phyloP scores from a whole-genome alignment of 768 basidiomycete species.

The Mycena sanguinolenta region DNA sequence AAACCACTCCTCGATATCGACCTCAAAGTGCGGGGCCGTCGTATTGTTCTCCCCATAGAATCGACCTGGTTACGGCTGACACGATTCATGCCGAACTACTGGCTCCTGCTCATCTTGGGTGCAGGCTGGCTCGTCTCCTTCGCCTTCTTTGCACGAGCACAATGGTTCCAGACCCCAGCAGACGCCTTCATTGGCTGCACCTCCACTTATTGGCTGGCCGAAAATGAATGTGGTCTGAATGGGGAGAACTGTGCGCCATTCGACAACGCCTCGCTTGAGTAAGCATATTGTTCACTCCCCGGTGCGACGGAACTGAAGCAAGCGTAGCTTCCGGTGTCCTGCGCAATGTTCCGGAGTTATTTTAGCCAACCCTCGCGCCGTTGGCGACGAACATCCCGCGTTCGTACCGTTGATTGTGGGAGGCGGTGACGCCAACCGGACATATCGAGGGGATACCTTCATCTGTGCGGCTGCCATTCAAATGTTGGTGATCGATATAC shows the following conservation, averaged over 20 bases:
- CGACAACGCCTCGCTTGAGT: conserved; percentile 67
- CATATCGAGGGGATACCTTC: conserved; percentile 89
- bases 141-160: conserved; percentile 78
- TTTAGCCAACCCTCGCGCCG: conserved; percentile 79
- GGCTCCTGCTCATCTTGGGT: conserved; percentile 67
- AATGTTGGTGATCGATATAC: conserved; percentile 62
- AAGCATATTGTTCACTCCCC: not conserved
- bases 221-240: conserved; percentile 81
- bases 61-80: conserved; percentile 65
- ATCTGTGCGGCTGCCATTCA: conserved; percentile 89
- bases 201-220: conserved; percentile 65
- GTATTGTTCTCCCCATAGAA: conserved; percentile 65
- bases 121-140: conserved; percentile 78
- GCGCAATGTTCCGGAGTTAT: conserved; percentile 75
- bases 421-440: conserved; percentile 79
- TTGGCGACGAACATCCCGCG: conserved; percentile 75
- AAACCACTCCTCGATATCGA: conserved; percentile 68
- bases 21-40: conserved; percentile 50
- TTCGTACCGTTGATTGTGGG: conserved; percentile 86
- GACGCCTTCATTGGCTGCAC: conserved; percentile 63
- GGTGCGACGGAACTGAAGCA: not conserved
- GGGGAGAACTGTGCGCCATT: conserved; percentile 77
- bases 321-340: conserved; percentile 76
- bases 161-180: conserved; percentile 78
- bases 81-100: conserved; percentile 62